Conservation (phyloP, 2,329 filamentous ascomycete genomes). For the Coniochaeta sp. region DNA sequence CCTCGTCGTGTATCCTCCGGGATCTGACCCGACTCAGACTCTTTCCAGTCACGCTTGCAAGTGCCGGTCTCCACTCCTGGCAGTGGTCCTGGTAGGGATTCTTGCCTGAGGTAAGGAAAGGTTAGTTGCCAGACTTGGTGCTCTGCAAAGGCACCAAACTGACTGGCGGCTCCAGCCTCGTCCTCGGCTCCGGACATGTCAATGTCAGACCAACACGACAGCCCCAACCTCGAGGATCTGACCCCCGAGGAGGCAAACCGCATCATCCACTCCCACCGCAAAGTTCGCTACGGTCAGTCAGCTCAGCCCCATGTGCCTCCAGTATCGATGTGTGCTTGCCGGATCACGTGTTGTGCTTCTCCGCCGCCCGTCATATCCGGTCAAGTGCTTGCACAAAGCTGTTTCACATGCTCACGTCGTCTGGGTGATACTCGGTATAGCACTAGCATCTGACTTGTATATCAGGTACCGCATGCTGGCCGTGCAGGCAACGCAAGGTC, state of each 20-base stretch:
- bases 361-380: background rate
- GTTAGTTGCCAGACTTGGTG: background rate
- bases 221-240: slow-evolving; percentile 45
- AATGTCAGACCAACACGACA: slow-evolving; percentile 37
- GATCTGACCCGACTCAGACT: background rate
- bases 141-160: background rate
- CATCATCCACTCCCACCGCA: slow-evolving; percentile 62
- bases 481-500: slow-evolving; percentile 59
- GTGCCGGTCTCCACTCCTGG: background rate
- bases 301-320: background rate
- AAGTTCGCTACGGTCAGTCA: slow-evolving; percentile 58
- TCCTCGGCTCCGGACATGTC: background rate
- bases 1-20: background rate
- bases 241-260: slow-evolving; percentile 59
- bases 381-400: background rate
- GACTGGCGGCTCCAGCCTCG: background rate
- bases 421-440: background rate
- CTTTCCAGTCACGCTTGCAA: background rate
- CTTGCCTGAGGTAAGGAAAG: background rate
- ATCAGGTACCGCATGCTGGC: slow-evolving; percentile 57
- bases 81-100: background rate
- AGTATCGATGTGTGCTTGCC: background rate
- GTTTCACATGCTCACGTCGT: background rate
- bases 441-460: background rate
- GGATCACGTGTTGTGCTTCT: background rate